Conservation (phyloP, 495 filamentous ascomycete genomes). For the Hypoxylon fuscum region DNA sequence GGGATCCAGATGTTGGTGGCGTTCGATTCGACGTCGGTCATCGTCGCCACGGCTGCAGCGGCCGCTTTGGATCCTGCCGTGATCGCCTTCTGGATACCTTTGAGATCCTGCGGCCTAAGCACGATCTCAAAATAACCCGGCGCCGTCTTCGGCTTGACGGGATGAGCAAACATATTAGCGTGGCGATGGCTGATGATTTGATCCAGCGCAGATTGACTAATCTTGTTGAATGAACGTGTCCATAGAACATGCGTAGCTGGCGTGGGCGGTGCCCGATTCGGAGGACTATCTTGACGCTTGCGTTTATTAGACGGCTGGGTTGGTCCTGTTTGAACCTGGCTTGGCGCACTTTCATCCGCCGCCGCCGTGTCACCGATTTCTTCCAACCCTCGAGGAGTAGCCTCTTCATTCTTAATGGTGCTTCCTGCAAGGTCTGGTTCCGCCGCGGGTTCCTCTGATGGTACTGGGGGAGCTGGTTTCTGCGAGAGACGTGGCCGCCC, state of each 20-base stretch:
- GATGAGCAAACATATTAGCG: conserved; percentile 85
- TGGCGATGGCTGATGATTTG: conserved; percentile 86
- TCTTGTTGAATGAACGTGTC: conserved; percentile 80
- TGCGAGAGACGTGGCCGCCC: conserved; percentile 45
- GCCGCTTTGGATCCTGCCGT: conserved; percentile 79
- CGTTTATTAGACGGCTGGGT: conserved; percentile 48
- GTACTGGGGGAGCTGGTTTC: conserved; percentile 51
- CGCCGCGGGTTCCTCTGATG: conserved; percentile 62
- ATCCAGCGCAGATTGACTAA: conserved; percentile 80
- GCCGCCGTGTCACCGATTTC: conserved; percentile 60
- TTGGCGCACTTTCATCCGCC: conserved; percentile 50
- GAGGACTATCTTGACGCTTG: conserved; percentile 56
- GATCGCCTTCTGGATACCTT: conserved; percentile 82
- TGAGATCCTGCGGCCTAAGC: conserved; percentile 86
- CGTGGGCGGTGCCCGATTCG: conserved; percentile 49
- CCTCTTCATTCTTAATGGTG: conserved; percentile 74
- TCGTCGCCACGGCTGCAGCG: conserved; percentile 64
- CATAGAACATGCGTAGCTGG: conserved; percentile 69
- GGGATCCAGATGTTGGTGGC: conserved; percentile 69
- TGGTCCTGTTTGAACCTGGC: conserved; percentile 30
- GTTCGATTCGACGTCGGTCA: conserved; percentile 55
- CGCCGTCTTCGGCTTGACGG: conserved; percentile 83
- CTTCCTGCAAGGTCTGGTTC: conserved; percentile 56
- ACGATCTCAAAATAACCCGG: conserved; percentile 90
- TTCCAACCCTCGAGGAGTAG: conserved; percentile 64